Conservation (phyloP, 2,329 filamentous ascomycete species). For the Neofusicoccum ribis region DNA sequence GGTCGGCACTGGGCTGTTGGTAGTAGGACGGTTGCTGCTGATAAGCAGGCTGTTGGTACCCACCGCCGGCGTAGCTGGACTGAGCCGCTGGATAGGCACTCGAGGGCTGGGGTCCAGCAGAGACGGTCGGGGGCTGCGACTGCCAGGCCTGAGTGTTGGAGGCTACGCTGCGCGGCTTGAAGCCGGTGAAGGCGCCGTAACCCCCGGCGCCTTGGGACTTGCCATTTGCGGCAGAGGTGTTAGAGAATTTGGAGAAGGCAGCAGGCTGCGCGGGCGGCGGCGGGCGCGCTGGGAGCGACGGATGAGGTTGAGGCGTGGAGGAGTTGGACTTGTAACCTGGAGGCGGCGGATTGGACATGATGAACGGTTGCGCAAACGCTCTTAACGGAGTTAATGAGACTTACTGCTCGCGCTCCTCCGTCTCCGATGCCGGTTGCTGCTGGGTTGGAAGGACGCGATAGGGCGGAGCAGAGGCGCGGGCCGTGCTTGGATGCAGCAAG, state of each 20-base stretch:
- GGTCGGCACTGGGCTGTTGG: conserved; percentile 47
- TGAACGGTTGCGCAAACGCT: conserved; percentile 37
- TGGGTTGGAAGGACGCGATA: conserved; percentile 10
- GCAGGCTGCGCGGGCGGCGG: conserved; percentile 57
- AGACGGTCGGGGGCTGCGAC: conserved; percentile 34
- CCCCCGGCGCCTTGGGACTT: conserved; percentile 40
- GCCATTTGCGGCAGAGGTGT: conserved; percentile 44
- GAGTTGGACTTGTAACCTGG: conserved; percentile 56
- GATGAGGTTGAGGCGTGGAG: conserved; percentile 45
- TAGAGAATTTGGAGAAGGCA: conserved; percentile 42
- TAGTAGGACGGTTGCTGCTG: conserved; percentile 49
- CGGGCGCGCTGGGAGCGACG: conserved; percentile 75
- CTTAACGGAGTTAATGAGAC: conserved; percentile 19
- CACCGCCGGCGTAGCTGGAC: conserved; percentile 42
- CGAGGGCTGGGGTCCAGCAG: conserved; percentile 31
- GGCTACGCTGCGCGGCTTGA: conserved; percentile 62
- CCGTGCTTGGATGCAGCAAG: conserved; percentile 11
- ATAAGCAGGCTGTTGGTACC: conserved; percentile 42
- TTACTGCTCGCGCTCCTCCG: conserved; percentile 20
- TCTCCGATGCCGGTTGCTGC: conserved; percentile 20
- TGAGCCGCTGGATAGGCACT: conserved; percentile 41
- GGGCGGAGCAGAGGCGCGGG: conserved; percentile 15
- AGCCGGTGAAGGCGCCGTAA: conserved; percentile 54
- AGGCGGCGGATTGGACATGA: conserved; percentile 84
- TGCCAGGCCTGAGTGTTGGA: conserved; percentile 38